Evolutionary conservation across 228 moss, liverwort and hornwort genomes (phyloP).

Genomic region (Sphagnum magellanicum): DNA sequence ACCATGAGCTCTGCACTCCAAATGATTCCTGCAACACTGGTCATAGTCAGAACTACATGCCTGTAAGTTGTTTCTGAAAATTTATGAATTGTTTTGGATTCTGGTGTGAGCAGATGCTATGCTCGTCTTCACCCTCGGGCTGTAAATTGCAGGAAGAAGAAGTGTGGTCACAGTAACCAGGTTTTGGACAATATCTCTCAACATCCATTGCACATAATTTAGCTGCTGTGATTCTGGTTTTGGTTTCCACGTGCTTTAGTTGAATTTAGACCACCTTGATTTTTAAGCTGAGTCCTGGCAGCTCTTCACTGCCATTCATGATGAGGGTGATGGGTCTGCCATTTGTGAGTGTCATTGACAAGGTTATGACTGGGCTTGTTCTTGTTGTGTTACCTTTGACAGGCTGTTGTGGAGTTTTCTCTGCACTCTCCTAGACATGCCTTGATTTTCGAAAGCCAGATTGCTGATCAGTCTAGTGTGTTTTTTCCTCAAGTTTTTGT

Average conservation of each 20-base stretch:
- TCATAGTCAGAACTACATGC: no score
- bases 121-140: slow-evolving; percentile 74
- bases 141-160: slow-evolving; percentile 76
- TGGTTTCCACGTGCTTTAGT: no score
- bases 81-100: not conserved
- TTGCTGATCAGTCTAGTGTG: no score
- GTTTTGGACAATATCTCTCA: slow-evolving; percentile 10
- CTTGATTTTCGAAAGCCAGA: no score
- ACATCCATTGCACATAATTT: not conserved
- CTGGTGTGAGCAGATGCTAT: slow-evolving; percentile 42
- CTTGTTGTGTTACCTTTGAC: no score
- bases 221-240: no score
- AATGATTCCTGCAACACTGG: no score
- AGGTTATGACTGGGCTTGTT: no score
- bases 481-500: not conserved
- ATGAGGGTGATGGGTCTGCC: not conserved
- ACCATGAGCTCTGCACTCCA: no score
- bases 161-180: slow-evolving; percentile 89
- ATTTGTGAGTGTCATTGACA: not conserved
- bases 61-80: not conserved
- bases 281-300: not conserved
- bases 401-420: no score
- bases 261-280: not conserved
- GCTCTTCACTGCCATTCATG: not conserved
- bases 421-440: no score